Percentiles rank a stretch among this genome's conserved stretches.
Conservation (phyloP, 768 basidiomycete species). For the Pulveroboletus ravenelii region DNA sequence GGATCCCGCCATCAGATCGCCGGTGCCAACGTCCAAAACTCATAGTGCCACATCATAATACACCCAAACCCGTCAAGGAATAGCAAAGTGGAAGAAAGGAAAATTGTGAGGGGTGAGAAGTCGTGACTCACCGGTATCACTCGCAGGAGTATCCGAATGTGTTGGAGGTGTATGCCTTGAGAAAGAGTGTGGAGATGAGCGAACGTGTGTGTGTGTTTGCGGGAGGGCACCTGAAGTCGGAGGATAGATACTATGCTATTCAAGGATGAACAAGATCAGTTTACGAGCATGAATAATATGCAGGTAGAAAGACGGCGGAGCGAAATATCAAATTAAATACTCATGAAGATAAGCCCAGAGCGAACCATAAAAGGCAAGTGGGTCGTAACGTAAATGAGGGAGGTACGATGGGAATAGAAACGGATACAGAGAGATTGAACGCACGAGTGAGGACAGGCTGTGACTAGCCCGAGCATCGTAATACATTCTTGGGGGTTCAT, state of each 20-base stretch:
- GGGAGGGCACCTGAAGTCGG: not conserved
- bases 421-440: conserved; percentile 5
- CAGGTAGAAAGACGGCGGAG: not conserved
- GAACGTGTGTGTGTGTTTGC: conserved; percentile 6
- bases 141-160: conserved; percentile 24
- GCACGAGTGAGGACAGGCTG: conserved; percentile 24
- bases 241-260: conserved; percentile 15
- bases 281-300: not conserved
- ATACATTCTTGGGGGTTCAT: conserved; percentile 7
- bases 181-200: conserved; percentile 19
- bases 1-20: not conserved
- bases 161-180: conserved; percentile 22
- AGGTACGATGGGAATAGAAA: not conserved
- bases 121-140: conserved; percentile 24
- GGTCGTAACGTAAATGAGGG: not conserved
- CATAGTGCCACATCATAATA: not conserved
- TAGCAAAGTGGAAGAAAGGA: not conserved
- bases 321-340: not conserved
- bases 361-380: not conserved
- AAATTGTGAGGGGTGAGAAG: not conserved
- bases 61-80: not conserved
- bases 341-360: not conserved
- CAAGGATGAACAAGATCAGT: not conserved
- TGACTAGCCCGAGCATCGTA: conserved; percentile 13
- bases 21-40: not conserved